Evolutionary conservation across 495 filamentous ascomycete genomes (phyloP), one percentile per base, ranked within the genome.

Genomic region (Neurospora sp.): DNA sequence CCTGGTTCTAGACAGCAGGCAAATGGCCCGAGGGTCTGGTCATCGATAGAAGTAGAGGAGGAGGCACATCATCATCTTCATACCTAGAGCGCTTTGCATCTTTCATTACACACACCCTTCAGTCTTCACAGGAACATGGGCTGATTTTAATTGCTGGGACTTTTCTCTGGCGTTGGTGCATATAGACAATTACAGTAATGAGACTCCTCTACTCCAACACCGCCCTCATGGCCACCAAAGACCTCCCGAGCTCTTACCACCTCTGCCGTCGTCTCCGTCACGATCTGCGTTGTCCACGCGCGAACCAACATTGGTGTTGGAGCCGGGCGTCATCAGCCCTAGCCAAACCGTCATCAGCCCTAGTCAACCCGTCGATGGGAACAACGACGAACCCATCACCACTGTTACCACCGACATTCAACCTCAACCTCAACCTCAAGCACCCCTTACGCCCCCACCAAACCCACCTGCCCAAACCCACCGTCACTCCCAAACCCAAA

Each of bases 171-270:
- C 54, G 54, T 62, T 62, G 23, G 54, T 62, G 20, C 54, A 62
- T 35, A 74, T 82, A 84, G 82, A 73, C 75, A 74, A 81, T 73
- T 75, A 76, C 41, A 79, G 75, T 79, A 83, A 83, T 81, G 82
- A 82, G 27, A 83, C 73, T 71, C 42, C 75, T 77, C 77, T 81
- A 40, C 73, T 42, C 18, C 71, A 69, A 16, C 70, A 40, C 71
- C 74, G 1, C n/a, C 12, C 54, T 62, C 11, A 27, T 11, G 23
- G 54, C 14, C 12, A 62, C 1, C 54, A 62, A 31, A 62, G 54
- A 62, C 27, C 14, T 18, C 54, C 27, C 54, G 27, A 62, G 27
- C 54, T 62, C 54, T 16, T 62, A 62, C 27, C 39, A n/a, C 42
- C 31, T 14, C 14, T 41, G 2, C 54, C 54, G 27, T 73, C 69